phyloP scores from a whole-genome alignment of 2,329 filamentous ascomycete genomes.

The Bipolaris oryzae region DNA sequence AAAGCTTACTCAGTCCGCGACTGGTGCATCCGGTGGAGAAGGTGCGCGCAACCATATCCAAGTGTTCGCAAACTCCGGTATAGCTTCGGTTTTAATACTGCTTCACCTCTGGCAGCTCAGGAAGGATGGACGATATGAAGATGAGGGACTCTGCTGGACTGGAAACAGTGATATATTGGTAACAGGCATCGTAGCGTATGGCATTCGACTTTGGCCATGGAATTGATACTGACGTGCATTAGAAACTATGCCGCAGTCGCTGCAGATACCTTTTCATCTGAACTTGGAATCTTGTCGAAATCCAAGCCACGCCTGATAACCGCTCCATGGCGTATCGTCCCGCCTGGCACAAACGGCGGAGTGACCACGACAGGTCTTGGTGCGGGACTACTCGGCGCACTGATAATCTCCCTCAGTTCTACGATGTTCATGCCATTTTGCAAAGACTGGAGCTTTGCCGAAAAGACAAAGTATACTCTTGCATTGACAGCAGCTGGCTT shows the following conservation, averaged over 20 bases:
- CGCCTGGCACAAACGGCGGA: conserved; percentile 91
- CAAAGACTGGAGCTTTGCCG: conserved; percentile 39
- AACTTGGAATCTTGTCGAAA: conserved; percentile 87
- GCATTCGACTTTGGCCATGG: background rate
- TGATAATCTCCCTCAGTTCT: conserved; percentile 70
- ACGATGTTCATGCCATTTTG: conserved; percentile 74
- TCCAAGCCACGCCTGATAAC: conserved; percentile 83
- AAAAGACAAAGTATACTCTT: conserved; percentile 51
- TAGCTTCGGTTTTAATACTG: conserved; percentile 70
- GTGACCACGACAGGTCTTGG: conserved; percentile 76
- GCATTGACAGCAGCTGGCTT: conserved; percentile 74
- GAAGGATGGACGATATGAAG: conserved; percentile 40
- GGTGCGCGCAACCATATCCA: conserved; percentile 83
- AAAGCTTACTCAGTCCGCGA: conserved; percentile 76
- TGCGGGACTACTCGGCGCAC: conserved; percentile 75
- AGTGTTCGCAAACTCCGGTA: conserved; percentile 85
- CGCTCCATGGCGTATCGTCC: conserved; percentile 77
- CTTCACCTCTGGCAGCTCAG: conserved; percentile 56
- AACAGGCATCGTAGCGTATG: conserved; percentile 56
- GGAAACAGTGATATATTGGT: conserved; percentile 50
- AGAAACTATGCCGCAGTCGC: conserved; percentile 90
- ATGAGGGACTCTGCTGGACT: conserved; percentile 49
- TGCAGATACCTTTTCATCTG: conserved; percentile 92
- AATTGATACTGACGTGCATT: conserved; percentile 48
- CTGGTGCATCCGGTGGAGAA: conserved; percentile 76